Base-by-base conservation (phyloP, 2,329 filamentous ascomycete species). In the Moelleriella libera region DNA sequence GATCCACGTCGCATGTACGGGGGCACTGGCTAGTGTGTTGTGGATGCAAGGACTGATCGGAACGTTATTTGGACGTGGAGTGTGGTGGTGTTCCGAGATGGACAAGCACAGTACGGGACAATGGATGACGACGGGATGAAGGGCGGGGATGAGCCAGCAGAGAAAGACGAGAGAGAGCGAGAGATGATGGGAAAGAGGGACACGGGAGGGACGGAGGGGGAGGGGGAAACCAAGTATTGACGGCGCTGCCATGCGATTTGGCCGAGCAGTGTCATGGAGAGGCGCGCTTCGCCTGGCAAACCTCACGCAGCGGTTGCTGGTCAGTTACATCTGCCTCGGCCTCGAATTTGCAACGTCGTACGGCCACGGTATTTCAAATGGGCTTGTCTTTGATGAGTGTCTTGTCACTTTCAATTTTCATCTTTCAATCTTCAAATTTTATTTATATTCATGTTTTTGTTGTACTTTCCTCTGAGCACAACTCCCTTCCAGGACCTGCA, bases 1-100 rank as follows among this genome's bases (percentile, higher is more conserved):
- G 69, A 68, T 68, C 67, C 60, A 61, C 65, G 68, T 68, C 63
- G 69, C 68, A 71, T 67, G 62, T 60, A 62, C 40, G 14, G 34
- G 34, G 12, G 34, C 34, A 37, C 8, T 12, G 34, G 8, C 12
- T 37, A 37, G 34, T 9, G 34, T 37, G 34, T 9, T 37, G 21
- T 21, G 21, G 21, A 21, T 21, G 21, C 21, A 21, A 21, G 21
- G 21, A 21, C 21, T 21, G 21, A 21, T 21, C 21, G 21, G 21
- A 21, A 21, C 21, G 21, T 21, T 21, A 21, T 21, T 21, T 12
- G 34, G 34, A 12, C 8, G 34, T 9, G 34, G 34, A 12, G 12
- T 37, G 34, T 9, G 34, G 34, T 37, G 8, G 34, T 37, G 34
- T 37, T 12, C 8, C 8, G 34, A 9, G 34, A 37, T 8, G 8